Evolutionary conservation across 2,329 filamentous ascomycete species (phyloP), one percentile per base, ranked within the genome.

Genomic region (Ophiostoma montium): DNA sequence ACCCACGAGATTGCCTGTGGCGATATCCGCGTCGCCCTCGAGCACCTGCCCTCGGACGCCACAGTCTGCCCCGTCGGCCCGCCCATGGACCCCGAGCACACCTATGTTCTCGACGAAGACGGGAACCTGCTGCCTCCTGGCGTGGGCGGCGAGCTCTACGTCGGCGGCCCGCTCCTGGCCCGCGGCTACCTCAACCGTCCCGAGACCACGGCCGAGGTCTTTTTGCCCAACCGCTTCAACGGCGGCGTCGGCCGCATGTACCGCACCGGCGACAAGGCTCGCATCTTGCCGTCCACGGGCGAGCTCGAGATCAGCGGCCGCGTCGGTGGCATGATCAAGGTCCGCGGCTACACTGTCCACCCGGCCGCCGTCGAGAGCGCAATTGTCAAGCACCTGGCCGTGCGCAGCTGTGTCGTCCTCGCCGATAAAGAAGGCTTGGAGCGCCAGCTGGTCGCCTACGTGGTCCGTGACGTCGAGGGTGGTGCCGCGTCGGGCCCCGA

Each of bases 1-100:
- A 89, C 85, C 0, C 84, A 88, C 55, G 84, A 88, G 63, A 80
- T 86, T 53, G 83, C 84, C 1, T 86, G 81, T 55, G 84, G 84
- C 36, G 84, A 88, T 57, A 82, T 89, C 55, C 69, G 71, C 50
- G 73, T 78, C 1, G 84, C 87, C 62, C 62, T 86, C 31, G 70
- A 80, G 52, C 68, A 72, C 19, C 43, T 50, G 10, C 70, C 82
- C 51, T 68, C 72, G 47, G 73, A 83, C 42, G 68, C 75, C 1
- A 68, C 73, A 2, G 84, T 86, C 54, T 87, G 84, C 55, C 83
- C 85, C 0, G 84, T 89, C 12, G 85, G 85, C 0, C 78, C 74
- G 1, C 80, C 82, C 0, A 63, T 88, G 50, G 75, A 85, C 60
- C 76, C 75, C 0, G 69, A 79, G 52, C 75, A 84, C 55, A 80